Percentiles rank a stretch among this genome's conserved stretches.
These are phyloP conservation scores for Candida stauntonica DNA, from an alignment of 805 yeast species.

Conservation along the genomic window DNA sequence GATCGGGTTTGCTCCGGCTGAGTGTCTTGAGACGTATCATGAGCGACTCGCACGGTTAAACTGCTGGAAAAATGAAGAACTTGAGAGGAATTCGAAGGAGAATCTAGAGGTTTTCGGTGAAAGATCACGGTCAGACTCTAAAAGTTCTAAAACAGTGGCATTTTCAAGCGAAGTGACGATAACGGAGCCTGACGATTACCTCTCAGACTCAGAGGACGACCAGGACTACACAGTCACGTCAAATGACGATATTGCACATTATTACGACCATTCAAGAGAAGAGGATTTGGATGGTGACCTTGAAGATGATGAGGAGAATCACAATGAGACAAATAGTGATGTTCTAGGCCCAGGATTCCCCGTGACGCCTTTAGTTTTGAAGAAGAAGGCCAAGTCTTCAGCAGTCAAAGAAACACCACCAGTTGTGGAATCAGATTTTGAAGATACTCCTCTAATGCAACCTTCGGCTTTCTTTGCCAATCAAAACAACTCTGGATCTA, in stretches of 20 bases:
- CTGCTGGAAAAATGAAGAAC: conserved; percentile 85
- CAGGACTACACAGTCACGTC: conserved; percentile 8
- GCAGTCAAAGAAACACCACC: background rate
- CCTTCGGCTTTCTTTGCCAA: conserved; percentile 29
- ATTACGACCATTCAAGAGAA: conserved; percentile 5
- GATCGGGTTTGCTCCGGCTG: conserved; percentile 96
- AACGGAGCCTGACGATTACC: conserved; percentile 12
- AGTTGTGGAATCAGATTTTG: conserved; percentile 19
- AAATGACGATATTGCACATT: background rate
- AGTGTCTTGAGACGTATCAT: conserved; percentile 83
- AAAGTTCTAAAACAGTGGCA: conserved; percentile 20
- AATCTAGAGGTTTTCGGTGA: conserved; percentile 5
- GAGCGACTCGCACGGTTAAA: conserved; percentile 90
- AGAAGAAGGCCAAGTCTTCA: conserved; percentile 14
- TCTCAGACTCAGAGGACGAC: conserved; percentile 8
- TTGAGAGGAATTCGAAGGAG: conserved; percentile 21
- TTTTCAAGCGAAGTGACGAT: conserved; percentile 17
- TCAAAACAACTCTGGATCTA: conserved; percentile 34
- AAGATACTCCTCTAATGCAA: conserved; percentile 24
- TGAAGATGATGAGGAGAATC: conserved; percentile 12
- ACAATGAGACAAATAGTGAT: conserved; percentile 19
- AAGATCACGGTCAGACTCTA: conserved; percentile 2
- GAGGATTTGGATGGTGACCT: conserved; percentile 1
- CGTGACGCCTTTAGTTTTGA: conserved; percentile 21
- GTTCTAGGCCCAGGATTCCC: conserved; percentile 20